A percentile compares a stretch with the other conserved stretches of the same genome.
These are phyloP conservation scores for Petrea volubilis DNA, from an alignment of 257 asterid genomes.

Conservation along the genomic window DNA sequence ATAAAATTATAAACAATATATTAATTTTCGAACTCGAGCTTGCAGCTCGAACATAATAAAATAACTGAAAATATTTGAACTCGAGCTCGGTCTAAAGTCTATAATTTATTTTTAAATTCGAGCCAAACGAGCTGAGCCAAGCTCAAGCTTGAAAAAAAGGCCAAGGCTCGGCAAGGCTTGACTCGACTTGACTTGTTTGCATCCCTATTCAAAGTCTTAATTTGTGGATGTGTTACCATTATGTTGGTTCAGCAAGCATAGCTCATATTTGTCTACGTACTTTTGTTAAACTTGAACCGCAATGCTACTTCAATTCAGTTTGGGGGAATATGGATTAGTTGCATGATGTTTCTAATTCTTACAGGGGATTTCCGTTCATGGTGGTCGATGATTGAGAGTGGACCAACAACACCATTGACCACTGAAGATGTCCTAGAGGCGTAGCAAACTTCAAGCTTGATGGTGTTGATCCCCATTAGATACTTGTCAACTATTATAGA, in stretches of 20 bases:
- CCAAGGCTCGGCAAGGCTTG: no score
- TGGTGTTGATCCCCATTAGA: not conserved
- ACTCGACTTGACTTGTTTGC: no score
- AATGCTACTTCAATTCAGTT: no score
- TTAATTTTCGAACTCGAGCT: no score
- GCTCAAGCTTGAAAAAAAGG: no score
- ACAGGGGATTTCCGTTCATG: constrained; percentile 47
- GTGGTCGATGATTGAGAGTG: constrained; percentile 39
- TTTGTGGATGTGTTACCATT: not conserved
- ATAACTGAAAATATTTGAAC: no score
- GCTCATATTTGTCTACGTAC: not conserved
- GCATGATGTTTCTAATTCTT: constrained; percentile 10
- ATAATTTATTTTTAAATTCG: no score
- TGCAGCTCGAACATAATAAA: no score
- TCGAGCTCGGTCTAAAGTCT: no score
- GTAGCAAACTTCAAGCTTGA: not conserved
- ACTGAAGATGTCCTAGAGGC: constrained; percentile 16
- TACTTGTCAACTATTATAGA: not conserved
- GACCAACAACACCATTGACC: not conserved
- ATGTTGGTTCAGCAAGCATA: not conserved
- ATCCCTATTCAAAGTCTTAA: not conserved
- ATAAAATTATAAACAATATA: no score
- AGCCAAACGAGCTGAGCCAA: no score
- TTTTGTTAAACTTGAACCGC: not conserved
- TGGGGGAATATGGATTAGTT: not conserved